Percentiles rank a stretch among this genome's conserved stretches.
Evolutionary conservation across 1,139 yeast genomes (phyloP).

Genomic region (Taphrina sp.): DNA sequence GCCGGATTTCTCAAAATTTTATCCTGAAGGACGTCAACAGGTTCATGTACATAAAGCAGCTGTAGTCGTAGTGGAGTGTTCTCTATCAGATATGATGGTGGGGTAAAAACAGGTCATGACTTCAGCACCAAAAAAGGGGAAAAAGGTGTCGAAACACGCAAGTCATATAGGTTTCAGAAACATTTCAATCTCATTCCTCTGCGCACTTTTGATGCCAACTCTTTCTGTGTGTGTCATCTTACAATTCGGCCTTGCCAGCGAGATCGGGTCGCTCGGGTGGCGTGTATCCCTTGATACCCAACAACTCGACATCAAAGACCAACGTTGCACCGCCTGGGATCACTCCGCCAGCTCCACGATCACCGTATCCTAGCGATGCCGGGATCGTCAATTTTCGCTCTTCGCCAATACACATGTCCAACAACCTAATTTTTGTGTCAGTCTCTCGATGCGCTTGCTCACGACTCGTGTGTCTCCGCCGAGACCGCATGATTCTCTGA

Average conservation of each 20-base stretch:
- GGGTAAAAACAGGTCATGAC: no score
- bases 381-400: conserved; percentile 76
- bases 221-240: not conserved
- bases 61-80: not conserved
- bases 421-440: no score
- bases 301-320: conserved; percentile 36
- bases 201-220: conserved; percentile 2
- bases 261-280: conserved; percentile 23
- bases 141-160: no score
- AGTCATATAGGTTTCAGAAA: no score
- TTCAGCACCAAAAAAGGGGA: no score
- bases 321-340: conserved; percentile 35
- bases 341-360: conserved; percentile 64
- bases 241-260: conserved; percentile 25
- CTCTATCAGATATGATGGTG: not conserved
- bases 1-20: conserved; percentile 46
- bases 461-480: no score
- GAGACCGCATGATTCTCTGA: no score
- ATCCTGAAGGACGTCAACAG: not conserved
- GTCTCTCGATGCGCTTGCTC: no score
- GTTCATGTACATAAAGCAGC: not conserved
- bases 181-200: not conserved
- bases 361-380: conserved; percentile 72
- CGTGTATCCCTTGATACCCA: conserved; percentile 31
- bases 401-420: conserved; percentile 84